phyloP scores from a whole-genome alignment of 805 yeast genomes.

The Suhomyces prunicola region DNA sequence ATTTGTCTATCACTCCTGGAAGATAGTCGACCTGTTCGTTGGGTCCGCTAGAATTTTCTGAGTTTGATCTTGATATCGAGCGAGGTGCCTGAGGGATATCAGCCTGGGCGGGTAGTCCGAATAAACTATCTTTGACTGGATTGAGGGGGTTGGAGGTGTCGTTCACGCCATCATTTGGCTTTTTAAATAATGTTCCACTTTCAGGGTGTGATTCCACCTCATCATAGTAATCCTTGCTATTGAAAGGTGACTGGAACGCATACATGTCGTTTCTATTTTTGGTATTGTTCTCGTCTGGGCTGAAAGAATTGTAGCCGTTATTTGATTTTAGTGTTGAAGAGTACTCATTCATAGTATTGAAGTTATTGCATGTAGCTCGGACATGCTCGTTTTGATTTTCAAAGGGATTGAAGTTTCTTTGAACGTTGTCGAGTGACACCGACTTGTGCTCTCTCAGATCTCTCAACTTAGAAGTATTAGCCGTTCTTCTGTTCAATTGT shows the following conservation, averaged over 20 bases:
- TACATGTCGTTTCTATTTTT: background rate
- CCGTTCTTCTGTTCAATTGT: slow-evolving; percentile 71
- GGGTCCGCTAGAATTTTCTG: background rate
- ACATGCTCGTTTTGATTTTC: slow-evolving; percentile 17
- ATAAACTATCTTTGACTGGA: background rate
- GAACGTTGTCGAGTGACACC: background rate
- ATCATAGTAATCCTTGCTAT: background rate
- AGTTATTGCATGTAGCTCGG: slow-evolving; percentile 23
- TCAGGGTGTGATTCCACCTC: background rate
- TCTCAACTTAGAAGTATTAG: slow-evolving; percentile 33
- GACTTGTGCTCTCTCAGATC: slow-evolving; percentile 3
- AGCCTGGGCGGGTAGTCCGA: background rate
- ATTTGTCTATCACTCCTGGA: slow-evolving; percentile 80
- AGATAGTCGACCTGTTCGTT: slow-evolving; percentile 42
- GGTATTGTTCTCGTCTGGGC: background rate
- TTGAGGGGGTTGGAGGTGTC: background rate
- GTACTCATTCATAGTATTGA: slow-evolving; percentile 24
- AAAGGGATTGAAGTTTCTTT: slow-evolving; percentile 4
- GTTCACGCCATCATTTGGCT: background rate
- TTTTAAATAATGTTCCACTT: background rate
- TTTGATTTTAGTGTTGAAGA: background rate
- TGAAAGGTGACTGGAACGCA: background rate
- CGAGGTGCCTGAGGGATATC: background rate
- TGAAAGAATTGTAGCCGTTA: background rate
- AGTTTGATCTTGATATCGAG: background rate